Conservation (phyloP, 805 yeast genomes). For the Millerozyma miso region DNA sequence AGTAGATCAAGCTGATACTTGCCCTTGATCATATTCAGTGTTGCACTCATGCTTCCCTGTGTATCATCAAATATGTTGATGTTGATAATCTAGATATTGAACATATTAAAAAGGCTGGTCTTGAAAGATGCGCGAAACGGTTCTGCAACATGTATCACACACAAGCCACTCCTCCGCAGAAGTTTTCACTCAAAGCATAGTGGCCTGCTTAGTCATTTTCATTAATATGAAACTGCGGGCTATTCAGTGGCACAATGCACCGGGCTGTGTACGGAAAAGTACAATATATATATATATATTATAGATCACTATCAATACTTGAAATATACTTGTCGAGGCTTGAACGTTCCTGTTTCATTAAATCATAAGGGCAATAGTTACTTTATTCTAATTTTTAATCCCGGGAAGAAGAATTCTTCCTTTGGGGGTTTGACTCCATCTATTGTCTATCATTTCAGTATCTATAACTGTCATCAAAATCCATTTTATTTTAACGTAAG, state of each 20-base stretch:
- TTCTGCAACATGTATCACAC: too few species aligned
- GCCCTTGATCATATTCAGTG: background rate
- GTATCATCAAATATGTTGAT: background rate
- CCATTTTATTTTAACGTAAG: background rate
- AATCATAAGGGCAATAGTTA: background rate
- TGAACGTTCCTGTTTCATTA: background rate
- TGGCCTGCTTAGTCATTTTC: too few species aligned
- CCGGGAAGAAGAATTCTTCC: background rate
- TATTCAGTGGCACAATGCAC: too few species aligned
- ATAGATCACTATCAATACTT: constrained; percentile 1
- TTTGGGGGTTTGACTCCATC: background rate
- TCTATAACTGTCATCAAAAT: background rate
- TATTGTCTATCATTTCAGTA: background rate
- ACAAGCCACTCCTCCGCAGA: too few species aligned
- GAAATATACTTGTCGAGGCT: background rate
- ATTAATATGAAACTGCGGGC: too few species aligned
- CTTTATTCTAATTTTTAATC: background rate
- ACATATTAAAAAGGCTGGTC: background rate
- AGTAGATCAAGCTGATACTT: constrained; percentile 26
- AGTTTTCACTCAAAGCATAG: too few species aligned
- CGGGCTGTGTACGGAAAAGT: background rate
- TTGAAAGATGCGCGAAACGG: too few species aligned
- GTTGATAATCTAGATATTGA: background rate
- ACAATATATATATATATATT: background rate
- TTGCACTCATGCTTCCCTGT: background rate